Base-by-base conservation (phyloP, 169 alveolate genomes). In the Theileria parva region DNA sequence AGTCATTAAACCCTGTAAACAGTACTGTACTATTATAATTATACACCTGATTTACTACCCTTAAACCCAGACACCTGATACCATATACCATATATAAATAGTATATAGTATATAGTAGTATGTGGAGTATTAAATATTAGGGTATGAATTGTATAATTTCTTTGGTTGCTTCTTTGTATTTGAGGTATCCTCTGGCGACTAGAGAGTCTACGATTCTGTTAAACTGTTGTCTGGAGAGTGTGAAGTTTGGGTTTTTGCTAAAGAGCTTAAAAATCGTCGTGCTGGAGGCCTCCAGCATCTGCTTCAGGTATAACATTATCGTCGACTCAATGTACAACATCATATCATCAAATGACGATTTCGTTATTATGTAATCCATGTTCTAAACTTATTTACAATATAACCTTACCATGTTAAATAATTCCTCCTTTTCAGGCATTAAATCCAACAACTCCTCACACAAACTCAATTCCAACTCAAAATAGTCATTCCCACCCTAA, bases 161-260 rank as follows among this genome's bases (percentile, higher is more conserved):
- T 50, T 39, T 39, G 66, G 61, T 69, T 23, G 68, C 21, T 37
- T 80, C 30, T 64, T 61, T 71, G 48, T 74, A 65, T 25, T 21
- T 27, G 19, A 81, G 34, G 69, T 73, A 81, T 59, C 74, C 88
- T 7, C 88, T 39, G 25, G 63, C 64, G 27, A 68, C 73, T 2
- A 81, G 88, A 17, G 88, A 81, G 72, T 81, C 85, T 32, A 81
- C 72, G 53, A 81, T 50, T 73, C 68, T 73, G 85, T 81, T 81
- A 74, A 81, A 81, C 57, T 60, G 77, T 39, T 70, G 66, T n/a
- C 88, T 37, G 78, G 77, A 67, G 15, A 81, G 39, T 2, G 75
- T 23, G 28, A 28, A 69, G 69, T 60, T 25, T 50, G 28, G 59
- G 57, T 81, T 81, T 17, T 66, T 60, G 15, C 37, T 53, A 74